Evolutionary conservation across 2,329 filamentous ascomycete genomes (phyloP).

Genomic region (Emericellopsis atlantica): DNA sequence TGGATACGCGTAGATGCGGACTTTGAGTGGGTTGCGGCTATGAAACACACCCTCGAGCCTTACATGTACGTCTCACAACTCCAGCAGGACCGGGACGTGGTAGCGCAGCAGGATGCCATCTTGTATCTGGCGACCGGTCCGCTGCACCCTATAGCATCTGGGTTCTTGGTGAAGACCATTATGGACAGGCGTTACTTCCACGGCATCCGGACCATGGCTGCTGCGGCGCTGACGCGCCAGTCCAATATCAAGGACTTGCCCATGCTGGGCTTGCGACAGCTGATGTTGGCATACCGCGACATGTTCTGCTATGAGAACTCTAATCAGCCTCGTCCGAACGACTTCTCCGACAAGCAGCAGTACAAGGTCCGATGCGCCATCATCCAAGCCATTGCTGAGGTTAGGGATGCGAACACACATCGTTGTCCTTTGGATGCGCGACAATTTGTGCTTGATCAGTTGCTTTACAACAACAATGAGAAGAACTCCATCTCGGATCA

Average conservation of each 20-base stretch:
- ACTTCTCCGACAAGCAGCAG: constrained; percentile 76
- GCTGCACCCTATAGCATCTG: constrained; percentile 72
- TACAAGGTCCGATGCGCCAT: constrained; percentile 82
- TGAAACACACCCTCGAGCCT: constrained; percentile 68
- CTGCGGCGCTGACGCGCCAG: constrained; percentile 64
- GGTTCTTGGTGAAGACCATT: constrained; percentile 77
- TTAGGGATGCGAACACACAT: constrained; percentile 58
- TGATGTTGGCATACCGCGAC: constrained; percentile 75
- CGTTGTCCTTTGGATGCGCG: constrained; percentile 70
- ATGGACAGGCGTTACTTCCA: constrained; percentile 91
- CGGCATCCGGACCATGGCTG: constrained; percentile 79
- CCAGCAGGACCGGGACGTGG: constrained; percentile 92
- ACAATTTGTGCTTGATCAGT: constrained; percentile 74
- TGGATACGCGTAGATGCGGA: constrained; percentile 98
- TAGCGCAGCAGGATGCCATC: constrained; percentile 71
- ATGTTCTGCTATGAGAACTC: constrained; percentile 76
- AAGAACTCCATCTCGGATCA: constrained; percentile 83
- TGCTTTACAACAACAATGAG: constrained; percentile 90
- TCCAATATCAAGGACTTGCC: constrained; percentile 52
- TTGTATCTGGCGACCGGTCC: constrained; percentile 56
- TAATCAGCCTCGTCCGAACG: constrained; percentile 73
- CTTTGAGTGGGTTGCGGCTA: constrained; percentile 92
- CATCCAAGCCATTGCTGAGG: constrained; percentile 63
- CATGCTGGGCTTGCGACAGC: constrained; percentile 71
- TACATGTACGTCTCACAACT: constrained; percentile 98